These are phyloP conservation scores for Xylariaceae sp. DNA, from an alignment of 2,329 filamentous ascomycete genomes.

Conservation along the genomic window DNA sequence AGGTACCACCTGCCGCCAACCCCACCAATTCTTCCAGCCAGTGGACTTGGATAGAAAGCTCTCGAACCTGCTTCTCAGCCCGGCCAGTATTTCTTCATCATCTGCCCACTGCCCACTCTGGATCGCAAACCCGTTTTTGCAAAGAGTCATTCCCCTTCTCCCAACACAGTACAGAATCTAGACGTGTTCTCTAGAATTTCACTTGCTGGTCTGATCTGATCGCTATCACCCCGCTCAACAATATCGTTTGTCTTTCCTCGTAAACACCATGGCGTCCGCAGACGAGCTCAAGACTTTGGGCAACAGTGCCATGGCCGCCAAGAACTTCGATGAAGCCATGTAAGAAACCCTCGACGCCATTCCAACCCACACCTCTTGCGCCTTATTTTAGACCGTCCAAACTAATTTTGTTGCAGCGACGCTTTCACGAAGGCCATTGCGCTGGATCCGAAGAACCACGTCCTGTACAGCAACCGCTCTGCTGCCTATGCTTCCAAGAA, in stretches of 20 bases:
- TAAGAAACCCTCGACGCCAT: conserved; percentile 51
- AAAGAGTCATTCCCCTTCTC: neutral
- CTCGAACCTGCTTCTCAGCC: conserved; percentile 22
- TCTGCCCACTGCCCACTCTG: neutral
- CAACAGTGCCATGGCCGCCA: conserved; percentile 97
- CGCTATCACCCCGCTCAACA: neutral
- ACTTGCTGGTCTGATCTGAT: neutral
- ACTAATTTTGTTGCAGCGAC: conserved; percentile 51
- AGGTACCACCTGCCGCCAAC: conserved; percentile 3
- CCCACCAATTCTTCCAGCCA: neutral
- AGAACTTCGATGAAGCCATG: conserved; percentile 95
- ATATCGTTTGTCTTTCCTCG: neutral
- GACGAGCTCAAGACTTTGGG: conserved; percentile 91
- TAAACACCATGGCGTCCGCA: conserved; percentile 49
- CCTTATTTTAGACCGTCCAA: no score
- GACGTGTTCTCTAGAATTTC: neutral
- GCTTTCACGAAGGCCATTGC: conserved; percentile 94
- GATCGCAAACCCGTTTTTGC: neutral
- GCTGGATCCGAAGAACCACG: conserved; percentile 83
- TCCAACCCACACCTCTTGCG: no score
- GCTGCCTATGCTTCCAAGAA: conserved; percentile 82
- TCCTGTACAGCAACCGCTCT: conserved; percentile 96
- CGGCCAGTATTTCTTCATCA: conserved; percentile 10
- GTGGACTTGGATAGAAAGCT: conserved; percentile 21
- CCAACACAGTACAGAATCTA: no score